Evolutionary conservation across 139 green algal genomes (phyloP).

Genomic region (Diplosphaera chodatii): DNA sequence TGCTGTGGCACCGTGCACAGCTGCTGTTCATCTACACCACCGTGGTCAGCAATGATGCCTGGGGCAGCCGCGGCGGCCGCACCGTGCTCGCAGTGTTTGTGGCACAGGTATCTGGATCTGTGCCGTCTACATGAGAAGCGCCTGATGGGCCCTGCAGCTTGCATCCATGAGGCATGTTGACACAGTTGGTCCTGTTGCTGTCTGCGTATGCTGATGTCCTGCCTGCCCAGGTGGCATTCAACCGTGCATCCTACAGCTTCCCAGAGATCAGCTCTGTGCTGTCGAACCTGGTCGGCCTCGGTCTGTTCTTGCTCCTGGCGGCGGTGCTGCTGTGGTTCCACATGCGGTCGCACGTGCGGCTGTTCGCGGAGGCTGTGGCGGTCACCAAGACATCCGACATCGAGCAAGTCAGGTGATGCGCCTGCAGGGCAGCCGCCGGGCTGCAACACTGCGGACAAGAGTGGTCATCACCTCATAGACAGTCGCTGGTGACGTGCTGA

Average conservation of each 20-base stretch:
- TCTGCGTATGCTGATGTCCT: too few species aligned
- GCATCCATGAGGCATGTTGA: too few species aligned
- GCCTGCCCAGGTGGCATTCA: not conserved
- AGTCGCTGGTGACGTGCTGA: too few species aligned
- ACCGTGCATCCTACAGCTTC: not conserved
- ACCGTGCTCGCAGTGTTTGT: slow-evolving; percentile 1
- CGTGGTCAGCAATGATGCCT: not conserved
- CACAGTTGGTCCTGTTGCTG: too few species aligned
- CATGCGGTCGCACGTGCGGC: not conserved
- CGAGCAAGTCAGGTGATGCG: not conserved
- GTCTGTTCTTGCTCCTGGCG: not conserved
- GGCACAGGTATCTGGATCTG: slow-evolving; percentile 1
- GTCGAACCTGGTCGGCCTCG: slow-evolving; percentile 6
- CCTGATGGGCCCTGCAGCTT: too few species aligned
- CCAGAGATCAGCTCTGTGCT: not conserved
- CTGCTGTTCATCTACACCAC: not conserved
- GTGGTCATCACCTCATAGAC: too few species aligned
- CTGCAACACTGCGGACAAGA: too few species aligned
- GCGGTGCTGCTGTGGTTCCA: slow-evolving; percentile 4
- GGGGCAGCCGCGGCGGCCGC: not conserved
- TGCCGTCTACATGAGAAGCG: too few species aligned
- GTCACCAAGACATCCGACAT: not conserved
- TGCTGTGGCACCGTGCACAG: too few species aligned
- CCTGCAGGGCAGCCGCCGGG: too few species aligned
- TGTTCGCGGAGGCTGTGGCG: slow-evolving; percentile 1